These are phyloP conservation scores for Termitomyces sp. DNA, from an alignment of 768 basidiomycete genomes.

Conservation along the genomic window DNA sequence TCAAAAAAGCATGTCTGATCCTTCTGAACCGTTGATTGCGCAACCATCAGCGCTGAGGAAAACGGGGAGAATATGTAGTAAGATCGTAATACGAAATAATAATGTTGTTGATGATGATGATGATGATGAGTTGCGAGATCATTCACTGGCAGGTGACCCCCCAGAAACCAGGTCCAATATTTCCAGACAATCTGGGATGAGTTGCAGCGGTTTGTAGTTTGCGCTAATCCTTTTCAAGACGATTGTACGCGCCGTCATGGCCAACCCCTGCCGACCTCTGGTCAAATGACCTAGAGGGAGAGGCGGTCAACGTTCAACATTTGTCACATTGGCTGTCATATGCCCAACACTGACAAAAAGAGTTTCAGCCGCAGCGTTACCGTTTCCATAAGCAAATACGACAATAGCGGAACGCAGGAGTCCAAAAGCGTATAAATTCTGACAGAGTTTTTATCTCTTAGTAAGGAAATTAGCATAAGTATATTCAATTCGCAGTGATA, in stretches of 20 bases:
- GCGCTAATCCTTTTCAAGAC: slow-evolving; percentile 6
- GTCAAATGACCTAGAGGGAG: neutral
- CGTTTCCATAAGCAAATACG: too few species aligned
- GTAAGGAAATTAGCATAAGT: too few species aligned
- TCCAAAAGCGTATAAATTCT: too few species aligned
- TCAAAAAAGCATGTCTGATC: neutral
- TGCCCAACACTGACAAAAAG: too few species aligned
- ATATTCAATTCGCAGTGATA: too few species aligned
- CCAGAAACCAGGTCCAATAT: slow-evolving; percentile 3
- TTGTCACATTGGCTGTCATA: too few species aligned
- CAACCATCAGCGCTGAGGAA: neutral
- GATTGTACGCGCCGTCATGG: neutral
- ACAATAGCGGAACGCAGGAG: too few species aligned
- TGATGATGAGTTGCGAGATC: too few species aligned
- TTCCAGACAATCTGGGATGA: neutral
- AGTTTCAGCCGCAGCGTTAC: too few species aligned
- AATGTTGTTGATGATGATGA: neutral
- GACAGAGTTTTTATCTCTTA: too few species aligned
- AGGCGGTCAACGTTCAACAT: too few species aligned
- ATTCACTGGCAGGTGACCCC: too few species aligned
- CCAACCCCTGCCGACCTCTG: neutral
- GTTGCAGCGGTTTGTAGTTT: neutral
- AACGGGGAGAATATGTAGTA: neutral
- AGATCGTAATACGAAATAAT: neutral
- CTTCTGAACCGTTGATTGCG: neutral